Evolutionary conservation across 192 early-diverging fungal genomes (phyloP).

Genomic region (Chytriomyces sp.): DNA sequence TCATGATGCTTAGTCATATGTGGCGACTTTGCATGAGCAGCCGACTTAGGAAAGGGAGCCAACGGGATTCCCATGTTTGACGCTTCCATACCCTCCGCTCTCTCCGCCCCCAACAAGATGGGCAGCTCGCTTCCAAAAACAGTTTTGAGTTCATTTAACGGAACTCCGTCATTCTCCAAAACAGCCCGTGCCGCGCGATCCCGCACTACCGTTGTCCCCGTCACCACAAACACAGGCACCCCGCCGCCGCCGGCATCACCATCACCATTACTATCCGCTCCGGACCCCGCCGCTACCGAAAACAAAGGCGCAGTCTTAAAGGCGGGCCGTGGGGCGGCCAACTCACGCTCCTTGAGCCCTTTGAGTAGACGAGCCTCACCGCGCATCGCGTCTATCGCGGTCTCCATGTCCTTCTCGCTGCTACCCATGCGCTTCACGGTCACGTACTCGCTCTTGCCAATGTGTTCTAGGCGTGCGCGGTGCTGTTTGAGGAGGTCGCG

Average conservation of each 20-base stretch:
- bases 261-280: too few species aligned
- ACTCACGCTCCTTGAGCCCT: neutral
- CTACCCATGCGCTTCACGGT: constrained; percentile 17
- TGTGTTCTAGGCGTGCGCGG: neutral
- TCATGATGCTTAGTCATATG: neutral
- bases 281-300: too few species aligned
- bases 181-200: neutral
- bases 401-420: constrained; percentile 14
- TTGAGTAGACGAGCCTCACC: neutral
- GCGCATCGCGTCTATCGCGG: neutral
- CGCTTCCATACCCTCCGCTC: neutral
- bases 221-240: neutral
- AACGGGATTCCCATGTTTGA: too few species aligned
- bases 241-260: neutral
- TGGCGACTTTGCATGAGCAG: neutral
- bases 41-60: too few species aligned
- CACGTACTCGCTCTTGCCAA: constrained; percentile 23
- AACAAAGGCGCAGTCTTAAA: too few species aligned
- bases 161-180: neutral
- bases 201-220: neutral
- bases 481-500: constrained; percentile 24
- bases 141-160: neutral
- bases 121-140: neutral
- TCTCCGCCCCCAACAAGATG: neutral
- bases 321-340: too few species aligned